phyloP scores from a whole-genome alignment of 2,329 filamentous ascomycete species.

The Didymellaceae sp. region DNA sequence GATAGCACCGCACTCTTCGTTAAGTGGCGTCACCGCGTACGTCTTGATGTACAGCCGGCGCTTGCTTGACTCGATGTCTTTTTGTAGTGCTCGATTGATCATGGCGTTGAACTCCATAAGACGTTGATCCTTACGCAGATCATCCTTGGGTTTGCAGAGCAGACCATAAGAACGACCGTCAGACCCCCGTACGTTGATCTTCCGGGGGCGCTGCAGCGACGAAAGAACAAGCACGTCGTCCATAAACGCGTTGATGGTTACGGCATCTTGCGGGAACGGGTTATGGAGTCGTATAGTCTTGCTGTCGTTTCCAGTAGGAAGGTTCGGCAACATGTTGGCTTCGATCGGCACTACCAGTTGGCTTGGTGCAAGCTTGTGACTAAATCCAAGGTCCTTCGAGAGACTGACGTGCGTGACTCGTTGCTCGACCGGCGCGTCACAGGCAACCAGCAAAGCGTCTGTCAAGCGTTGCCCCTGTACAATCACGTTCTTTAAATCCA shows the following conservation, averaged over 20 bases:
- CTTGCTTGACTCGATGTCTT: conserved; percentile 87
- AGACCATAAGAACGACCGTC: conserved; percentile 89
- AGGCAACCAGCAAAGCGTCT: conserved; percentile 80
- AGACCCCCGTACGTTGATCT: conserved; percentile 84
- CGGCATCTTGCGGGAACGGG: conserved; percentile 84
- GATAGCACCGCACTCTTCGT: conserved; percentile 96
- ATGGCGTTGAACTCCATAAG: conserved; percentile 99
- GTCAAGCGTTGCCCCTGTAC: conserved; percentile 81
- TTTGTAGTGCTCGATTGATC: conserved; percentile 94
- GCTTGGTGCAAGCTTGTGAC: conserved; percentile 80
- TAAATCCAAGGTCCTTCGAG: conserved; percentile 79
- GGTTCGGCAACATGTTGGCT: conserved; percentile 77
- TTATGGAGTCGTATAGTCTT: conserved; percentile 74
- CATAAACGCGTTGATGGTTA: conserved; percentile 79
- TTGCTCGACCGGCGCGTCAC: conserved; percentile 77
- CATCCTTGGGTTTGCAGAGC: conserved; percentile 97
- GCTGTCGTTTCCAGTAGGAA: conserved; percentile 75
- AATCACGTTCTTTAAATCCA: conserved; percentile 75
- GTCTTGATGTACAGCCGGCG: conserved; percentile 88
- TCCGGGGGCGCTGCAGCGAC: conserved; percentile 90
- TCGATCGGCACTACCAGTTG: conserved; percentile 89
- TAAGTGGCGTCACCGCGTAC: conserved; percentile 94
- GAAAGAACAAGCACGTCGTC: conserved; percentile 90
- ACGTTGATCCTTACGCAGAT: conserved; percentile 94
- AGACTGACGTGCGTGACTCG: conserved; percentile 77